Evolutionary conservation across 1,284 basidiomycete species (phyloP).

Genomic region (Sporisorium scitamineum): DNA sequence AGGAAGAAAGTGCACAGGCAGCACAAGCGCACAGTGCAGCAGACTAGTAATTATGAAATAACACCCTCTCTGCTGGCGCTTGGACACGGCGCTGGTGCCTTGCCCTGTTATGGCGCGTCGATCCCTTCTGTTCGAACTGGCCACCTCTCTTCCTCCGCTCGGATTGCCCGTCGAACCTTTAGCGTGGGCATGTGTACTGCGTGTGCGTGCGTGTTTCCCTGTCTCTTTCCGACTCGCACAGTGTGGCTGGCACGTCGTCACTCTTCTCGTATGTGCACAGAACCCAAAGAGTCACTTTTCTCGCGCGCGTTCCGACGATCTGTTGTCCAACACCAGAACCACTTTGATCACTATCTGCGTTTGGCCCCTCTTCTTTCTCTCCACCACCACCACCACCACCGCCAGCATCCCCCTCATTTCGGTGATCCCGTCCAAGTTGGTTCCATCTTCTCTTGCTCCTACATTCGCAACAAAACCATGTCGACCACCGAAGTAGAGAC

Average conservation of each 20-base stretch:
- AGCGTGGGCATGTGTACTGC: slow-evolving; percentile 1
- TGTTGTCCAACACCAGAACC: not conserved
- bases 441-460: not conserved
- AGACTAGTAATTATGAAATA: not conserved
- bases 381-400: slow-evolving; percentile 2
- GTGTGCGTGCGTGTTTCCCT: not conserved
- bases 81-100: slow-evolving; percentile 5
- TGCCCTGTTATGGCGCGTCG: not conserved
- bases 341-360: not conserved
- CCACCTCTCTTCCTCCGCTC: not conserved
- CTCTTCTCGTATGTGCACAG: not conserved
- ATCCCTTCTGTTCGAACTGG: not conserved
- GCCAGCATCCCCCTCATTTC: too few relatives aligned
- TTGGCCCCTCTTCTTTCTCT: too few relatives aligned
- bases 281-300: not conserved
- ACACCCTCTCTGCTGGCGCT: not conserved
- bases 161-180: slow-evolving; percentile 5
- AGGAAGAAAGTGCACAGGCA: not conserved
- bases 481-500: slow-evolving; percentile 62
- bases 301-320: not conserved
- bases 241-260: not conserved
- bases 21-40: slow-evolving; percentile 3
- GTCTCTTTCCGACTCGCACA: not conserved
- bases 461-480: slow-evolving; percentile 13
- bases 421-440: not conserved